phyloP scores from a whole-genome alignment of 2,329 filamentous ascomycete species.

The Bipolaris zeicola region DNA sequence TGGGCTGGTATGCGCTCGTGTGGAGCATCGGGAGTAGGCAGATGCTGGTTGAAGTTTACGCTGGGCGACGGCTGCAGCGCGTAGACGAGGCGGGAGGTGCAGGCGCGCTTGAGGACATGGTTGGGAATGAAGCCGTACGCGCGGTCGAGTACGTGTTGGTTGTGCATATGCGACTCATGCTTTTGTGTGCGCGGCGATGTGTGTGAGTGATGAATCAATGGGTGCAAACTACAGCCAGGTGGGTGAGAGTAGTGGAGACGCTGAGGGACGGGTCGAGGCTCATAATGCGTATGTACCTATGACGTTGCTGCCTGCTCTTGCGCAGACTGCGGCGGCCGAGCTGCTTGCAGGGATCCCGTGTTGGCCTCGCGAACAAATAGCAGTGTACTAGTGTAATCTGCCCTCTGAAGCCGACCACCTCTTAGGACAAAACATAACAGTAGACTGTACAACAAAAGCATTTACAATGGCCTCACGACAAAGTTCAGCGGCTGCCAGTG shows the following conservation, averaged over 20 bases:
- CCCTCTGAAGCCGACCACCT: neutral
- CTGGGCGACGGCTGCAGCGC: slow-evolving; percentile 68
- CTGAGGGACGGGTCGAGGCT: no score
- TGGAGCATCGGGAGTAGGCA: slow-evolving; percentile 46
- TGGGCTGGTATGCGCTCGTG: slow-evolving; percentile 65
- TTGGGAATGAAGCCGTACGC: slow-evolving; percentile 68
- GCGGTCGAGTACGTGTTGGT: slow-evolving; percentile 72
- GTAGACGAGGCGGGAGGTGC: slow-evolving; percentile 69
- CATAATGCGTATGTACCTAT: slow-evolving; percentile 1
- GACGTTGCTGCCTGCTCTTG: slow-evolving; percentile 21
- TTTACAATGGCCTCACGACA: neutral
- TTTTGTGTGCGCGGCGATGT: slow-evolving; percentile 28
- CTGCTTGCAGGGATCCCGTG: no score
- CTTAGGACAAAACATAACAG: neutral
- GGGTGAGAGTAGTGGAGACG: no score
- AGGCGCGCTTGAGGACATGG: slow-evolving; percentile 67
- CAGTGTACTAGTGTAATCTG: no score
- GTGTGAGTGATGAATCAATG: slow-evolving; percentile 1
- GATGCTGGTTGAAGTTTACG: slow-evolving; percentile 72
- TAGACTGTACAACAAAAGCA: no score
- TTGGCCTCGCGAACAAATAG: no score
- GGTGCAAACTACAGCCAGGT: neutral
- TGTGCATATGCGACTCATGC: slow-evolving; percentile 48
- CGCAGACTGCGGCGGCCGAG: no score
- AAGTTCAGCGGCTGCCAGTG: neutral